Base-by-base conservation (phyloP, 768 basidiomycete genomes). In the Botryobasidium botryosum region DNA sequence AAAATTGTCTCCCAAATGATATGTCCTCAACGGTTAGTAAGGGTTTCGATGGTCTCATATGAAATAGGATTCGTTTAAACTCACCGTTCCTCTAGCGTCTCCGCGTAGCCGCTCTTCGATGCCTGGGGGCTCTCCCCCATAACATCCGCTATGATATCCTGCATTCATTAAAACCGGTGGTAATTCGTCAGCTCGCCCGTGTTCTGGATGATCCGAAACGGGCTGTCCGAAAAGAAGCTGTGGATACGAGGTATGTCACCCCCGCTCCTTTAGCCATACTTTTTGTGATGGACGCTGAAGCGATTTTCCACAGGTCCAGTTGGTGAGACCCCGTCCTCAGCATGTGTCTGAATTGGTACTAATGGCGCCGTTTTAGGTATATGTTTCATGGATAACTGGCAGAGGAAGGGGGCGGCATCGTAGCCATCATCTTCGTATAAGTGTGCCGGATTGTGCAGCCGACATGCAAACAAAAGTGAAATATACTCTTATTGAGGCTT, bases 191-290 rank as follows among this genome's bases (percentile, higher is more conserved):
- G 48, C 66, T 99, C 23, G 78, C 70, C 0, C 74, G 69, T 49
- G 73, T 70, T 3, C 60, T 97, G 38, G 94, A 97, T 57, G 94
- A 97, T 62, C 84, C 84, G n/a, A 81, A 79, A 57, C 67, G 82
- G 47, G 62, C 62, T 2, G 90, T 99, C 6, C 68, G 94, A 43
- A 78, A 74, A 53, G 85, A 83, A 54, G 92, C 90, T 1, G 94
- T 97, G 2, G 77, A 87, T 52, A 79, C 87, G 27, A 55, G 79
- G 70, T 69, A 43, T n/a, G 42, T 42, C n/a, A 39, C n/a, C n/a
- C n/a, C n/a, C n/a, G n/a, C n/a, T n/a, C n/a, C n/a, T n/a, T n/a
- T n/a, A n/a, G n/a, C n/a, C n/a, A n/a, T n/a, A n/a, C n/a, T n/a
- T n/a, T 39, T 39, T 39, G 12, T 10, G 12, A 12, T 33, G 32